phyloP scores from a whole-genome alignment of 805 yeast species.

The Cyberlindnera lachancei region DNA sequence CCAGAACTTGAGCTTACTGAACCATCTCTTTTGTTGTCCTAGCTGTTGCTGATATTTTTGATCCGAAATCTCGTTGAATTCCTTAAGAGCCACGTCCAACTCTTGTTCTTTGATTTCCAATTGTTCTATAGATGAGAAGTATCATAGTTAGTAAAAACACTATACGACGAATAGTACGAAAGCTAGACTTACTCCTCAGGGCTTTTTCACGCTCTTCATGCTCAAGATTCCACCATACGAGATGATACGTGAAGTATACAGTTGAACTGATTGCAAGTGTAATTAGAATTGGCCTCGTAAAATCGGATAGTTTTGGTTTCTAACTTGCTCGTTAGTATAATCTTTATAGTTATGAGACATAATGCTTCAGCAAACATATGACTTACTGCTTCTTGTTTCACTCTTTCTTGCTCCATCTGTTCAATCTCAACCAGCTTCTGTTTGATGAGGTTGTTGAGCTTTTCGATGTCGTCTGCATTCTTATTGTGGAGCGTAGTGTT shows the following conservation, averaged over 20 bases:
- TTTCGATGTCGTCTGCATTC: conserved; percentile 19
- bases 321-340: too few species aligned
- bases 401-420: conserved; percentile 10
- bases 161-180: too few species aligned
- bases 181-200: conserved; percentile 17
- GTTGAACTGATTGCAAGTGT: conserved; percentile 19
- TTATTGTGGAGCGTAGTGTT: conserved; percentile 1
- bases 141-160: neutral
- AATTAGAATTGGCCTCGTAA: conserved; percentile 18
- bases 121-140: too few species aligned
- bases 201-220: conserved; percentile 15
- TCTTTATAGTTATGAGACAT: too few species aligned
- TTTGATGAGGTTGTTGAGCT: conserved; percentile 14
- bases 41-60: too few species aligned
- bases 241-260: conserved; percentile 17
- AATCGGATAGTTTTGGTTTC: conserved; percentile 22
- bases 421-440: conserved; percentile 17
- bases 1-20: conserved; percentile 2
- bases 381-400: conserved; percentile 11
- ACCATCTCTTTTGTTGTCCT: conserved; percentile 2
- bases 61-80: too few species aligned
- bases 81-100: conserved; percentile 3
- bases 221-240: conserved; percentile 21
- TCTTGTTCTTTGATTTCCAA: conserved; percentile 10
- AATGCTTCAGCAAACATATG: too few species aligned